These are phyloP conservation scores for Epicoccum nigrum DNA, from an alignment of 2,329 filamentous ascomycete species.

Conservation along the genomic window DNA sequence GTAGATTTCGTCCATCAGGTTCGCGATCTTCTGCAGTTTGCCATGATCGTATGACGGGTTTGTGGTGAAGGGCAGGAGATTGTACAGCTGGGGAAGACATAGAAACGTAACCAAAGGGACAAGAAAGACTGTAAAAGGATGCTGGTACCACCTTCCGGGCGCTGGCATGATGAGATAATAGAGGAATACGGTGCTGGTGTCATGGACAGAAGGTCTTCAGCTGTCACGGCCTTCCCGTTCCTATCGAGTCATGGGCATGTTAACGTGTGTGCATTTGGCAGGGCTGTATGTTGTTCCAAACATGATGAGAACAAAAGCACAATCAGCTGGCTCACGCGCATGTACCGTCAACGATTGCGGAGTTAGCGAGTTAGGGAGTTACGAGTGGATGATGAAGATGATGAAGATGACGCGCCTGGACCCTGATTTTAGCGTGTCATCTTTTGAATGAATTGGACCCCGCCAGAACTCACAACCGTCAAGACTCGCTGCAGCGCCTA, in stretches of 20 bases:
- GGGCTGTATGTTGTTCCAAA: no score
- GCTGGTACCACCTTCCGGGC: constrained; percentile 13
- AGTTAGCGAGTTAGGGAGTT: no score
- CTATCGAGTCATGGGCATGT: not conserved
- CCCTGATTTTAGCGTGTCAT: constrained; percentile 15
- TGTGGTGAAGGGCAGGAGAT: not conserved
- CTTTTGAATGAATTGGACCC: constrained; percentile 5
- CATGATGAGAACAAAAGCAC: no score
- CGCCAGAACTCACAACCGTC: constrained; percentile 3
- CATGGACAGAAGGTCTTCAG: not conserved
- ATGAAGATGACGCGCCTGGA: constrained; percentile 8
- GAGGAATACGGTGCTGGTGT: no score
- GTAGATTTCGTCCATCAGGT: constrained; percentile 23
- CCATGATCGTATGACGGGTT: constrained; percentile 14
- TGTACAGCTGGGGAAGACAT: constrained; percentile 10
- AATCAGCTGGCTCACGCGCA: no score
- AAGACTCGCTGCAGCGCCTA: not conserved
- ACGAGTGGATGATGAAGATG: not conserved
- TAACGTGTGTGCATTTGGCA: no score
- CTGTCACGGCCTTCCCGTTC: not conserved
- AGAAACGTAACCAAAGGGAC: constrained; percentile 14
- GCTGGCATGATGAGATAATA: not conserved
- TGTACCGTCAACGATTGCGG: no score
- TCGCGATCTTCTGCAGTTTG: constrained; percentile 16
- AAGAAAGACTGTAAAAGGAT: constrained; percentile 15